Evolutionary conservation across 2,329 filamentous ascomycete species (phyloP).

Genomic region (Cucurbitaria berberidis): DNA sequence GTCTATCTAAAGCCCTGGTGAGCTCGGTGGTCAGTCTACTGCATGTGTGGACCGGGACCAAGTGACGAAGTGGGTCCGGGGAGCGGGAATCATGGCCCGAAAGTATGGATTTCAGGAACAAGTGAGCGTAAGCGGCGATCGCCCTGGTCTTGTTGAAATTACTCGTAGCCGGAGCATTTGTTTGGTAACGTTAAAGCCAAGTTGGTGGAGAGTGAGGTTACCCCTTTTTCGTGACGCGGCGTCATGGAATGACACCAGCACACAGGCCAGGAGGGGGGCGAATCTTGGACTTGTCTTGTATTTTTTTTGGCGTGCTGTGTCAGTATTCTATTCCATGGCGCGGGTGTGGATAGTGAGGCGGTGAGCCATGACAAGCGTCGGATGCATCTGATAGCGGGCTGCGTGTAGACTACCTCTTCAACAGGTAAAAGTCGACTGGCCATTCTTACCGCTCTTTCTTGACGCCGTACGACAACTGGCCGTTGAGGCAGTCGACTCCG

Average conservation of each 20-base stretch:
- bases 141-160: slow-evolving; percentile 34
- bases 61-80: slow-evolving; percentile 42
- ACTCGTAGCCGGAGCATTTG: slow-evolving; percentile 29
- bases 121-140: slow-evolving; percentile 40
- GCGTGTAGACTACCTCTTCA: slow-evolving; percentile 34
- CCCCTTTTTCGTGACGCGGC: slow-evolving; percentile 33
- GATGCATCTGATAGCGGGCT: slow-evolving; percentile 30
- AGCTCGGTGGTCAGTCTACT: slow-evolving; percentile 16
- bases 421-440: slow-evolving; percentile 34
- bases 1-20: neutral
- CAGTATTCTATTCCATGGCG: slow-evolving; percentile 22
- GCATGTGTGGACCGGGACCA: slow-evolving; percentile 29
- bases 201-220: slow-evolving; percentile 24
- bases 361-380: slow-evolving; percentile 28
- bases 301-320: slow-evolving; percentile 22
- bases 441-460: slow-evolving; percentile 45
- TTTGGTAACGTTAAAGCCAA: slow-evolving; percentile 24
- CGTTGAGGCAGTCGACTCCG: slow-evolving; percentile 18
- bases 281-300: slow-evolving; percentile 10
- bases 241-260: slow-evolving; percentile 33
- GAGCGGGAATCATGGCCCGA: slow-evolving; percentile 42
- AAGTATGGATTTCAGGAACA: slow-evolving; percentile 47
- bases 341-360: slow-evolving; percentile 26
- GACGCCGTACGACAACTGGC: slow-evolving; percentile 28
- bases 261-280: slow-evolving; percentile 22